Evolutionary conservation across 306 rosid genomes (phyloP), one percentile per base, ranked within the genome.

Genomic region (Argentina anserina): DNA sequence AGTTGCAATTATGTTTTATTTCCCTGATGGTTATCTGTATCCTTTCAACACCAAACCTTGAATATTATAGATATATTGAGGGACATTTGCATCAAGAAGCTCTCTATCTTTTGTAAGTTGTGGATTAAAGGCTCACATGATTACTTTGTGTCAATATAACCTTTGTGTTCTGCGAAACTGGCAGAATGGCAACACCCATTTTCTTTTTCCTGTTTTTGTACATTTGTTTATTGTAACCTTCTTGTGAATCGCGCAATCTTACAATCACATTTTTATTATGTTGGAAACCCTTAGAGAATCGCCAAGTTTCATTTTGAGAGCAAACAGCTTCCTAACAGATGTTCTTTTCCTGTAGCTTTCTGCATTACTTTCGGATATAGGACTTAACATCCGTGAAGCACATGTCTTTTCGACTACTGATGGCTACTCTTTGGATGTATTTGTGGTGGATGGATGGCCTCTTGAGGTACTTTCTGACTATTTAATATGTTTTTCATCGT

Each of bases 361-460:
- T 64, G 76, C 90, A 12, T 77, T 86, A 71, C 90, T 86, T 67
- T 86, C 90, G 45, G 88, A 86, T 77, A 84, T 86, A 79, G 90
- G 85, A 69, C 84, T 86, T 68, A 86, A 86, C 80, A 86, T 86
- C 68, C 90, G 90, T 36, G 90, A 86, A 75, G 90, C 90, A 65
- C 90, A 86, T 61, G 90, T 86, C 37, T 86, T 86, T 79, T 86
- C 88, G 17, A 86, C 90, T n/a, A 79, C 82, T 18, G 90, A 86
- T 70, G 86, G 85, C 75, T 86, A 81, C 79, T 86, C 90, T 71
- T 79, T 82, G 46, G 85, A 77, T 63, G 81, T 83, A 45, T 86
- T 85, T 79, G 85, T 88, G 84, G 93, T 88, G 74, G 93, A 88
- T 64, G 93, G 93, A 72, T 89, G 93, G 93, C 84, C 74, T 34